Evolutionary conservation across 306 rosid genomes (phyloP).

Genomic region (Prunus salicina): DNA sequence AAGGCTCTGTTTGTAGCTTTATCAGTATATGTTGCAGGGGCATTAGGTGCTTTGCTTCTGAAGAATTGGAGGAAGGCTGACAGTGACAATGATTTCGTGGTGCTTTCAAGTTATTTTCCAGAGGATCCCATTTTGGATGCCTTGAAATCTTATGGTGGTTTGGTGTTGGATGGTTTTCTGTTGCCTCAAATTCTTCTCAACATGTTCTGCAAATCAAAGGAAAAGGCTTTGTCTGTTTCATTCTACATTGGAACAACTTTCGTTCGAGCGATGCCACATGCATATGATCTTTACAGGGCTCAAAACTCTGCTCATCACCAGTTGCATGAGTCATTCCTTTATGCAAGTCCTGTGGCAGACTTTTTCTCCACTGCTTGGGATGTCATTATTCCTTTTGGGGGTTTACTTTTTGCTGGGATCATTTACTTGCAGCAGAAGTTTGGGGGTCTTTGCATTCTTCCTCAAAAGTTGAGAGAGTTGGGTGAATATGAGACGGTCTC

Average conservation of each 20-base stretch:
- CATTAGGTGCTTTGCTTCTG: neutral
- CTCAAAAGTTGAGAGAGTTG: conserved; percentile 29
- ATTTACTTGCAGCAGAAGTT: conserved; percentile 59
- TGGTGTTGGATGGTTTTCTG: conserved; percentile 54
- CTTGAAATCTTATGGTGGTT: conserved; percentile 15
- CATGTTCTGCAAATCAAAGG: conserved; percentile 18
- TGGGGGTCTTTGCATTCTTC: conserved; percentile 42
- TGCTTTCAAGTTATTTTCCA: conserved; percentile 33
- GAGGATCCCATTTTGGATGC: conserved; percentile 16
- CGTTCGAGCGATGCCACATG: conserved; percentile 51
- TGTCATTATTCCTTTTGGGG: conserved; percentile 37
- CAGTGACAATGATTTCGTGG: conserved; percentile 13
- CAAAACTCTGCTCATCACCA: conserved; percentile 1
- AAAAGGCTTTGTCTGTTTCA: conserved; percentile 31
- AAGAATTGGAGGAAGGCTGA: conserved; percentile 18
- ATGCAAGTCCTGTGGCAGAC: conserved; percentile 45
- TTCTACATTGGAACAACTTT: conserved; percentile 61
- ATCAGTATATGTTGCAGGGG: neutral
- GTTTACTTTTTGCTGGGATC: conserved; percentile 40
- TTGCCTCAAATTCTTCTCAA: conserved; percentile 57
- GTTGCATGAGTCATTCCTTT: conserved; percentile 26
- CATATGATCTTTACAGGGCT: conserved; percentile 47
- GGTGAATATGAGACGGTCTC: conserved; percentile 33
- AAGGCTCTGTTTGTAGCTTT: conserved; percentile 34
- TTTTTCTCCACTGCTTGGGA: conserved; percentile 55